Conservation (phyloP, 2,329 filamentous ascomycete species). For the Beauveria medogensis region DNA sequence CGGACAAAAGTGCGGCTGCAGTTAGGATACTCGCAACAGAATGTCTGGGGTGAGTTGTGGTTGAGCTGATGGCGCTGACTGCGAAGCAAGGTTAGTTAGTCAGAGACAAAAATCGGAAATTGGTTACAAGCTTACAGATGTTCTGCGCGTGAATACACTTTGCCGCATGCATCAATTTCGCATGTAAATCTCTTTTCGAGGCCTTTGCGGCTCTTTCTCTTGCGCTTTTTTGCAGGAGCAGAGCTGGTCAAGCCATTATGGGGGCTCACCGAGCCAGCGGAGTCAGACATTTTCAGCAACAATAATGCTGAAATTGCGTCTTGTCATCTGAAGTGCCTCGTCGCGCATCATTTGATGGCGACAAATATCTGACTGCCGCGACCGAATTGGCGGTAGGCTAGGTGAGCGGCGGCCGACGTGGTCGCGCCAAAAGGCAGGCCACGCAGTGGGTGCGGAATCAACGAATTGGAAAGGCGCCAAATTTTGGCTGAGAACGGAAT, state of each 20-base stretch:
- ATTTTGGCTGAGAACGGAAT: too few species aligned
- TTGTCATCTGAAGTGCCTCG: neutral
- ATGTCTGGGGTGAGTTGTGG: conserved; percentile 92
- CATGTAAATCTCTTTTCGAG: conserved; percentile 80
- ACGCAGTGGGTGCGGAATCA: neutral
- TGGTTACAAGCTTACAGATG: conserved; percentile 61
- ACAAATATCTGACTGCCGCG: neutral
- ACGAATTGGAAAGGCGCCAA: neutral
- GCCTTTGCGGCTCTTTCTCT: conserved; percentile 66
- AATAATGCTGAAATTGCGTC: conserved; percentile 16
- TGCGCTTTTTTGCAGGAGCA: conserved; percentile 32
- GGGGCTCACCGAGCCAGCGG: conserved; percentile 46
- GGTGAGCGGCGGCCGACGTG: neutral
- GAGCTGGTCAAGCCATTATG: conserved; percentile 23
- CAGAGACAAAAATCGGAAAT: conserved; percentile 13
- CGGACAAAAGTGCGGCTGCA: conserved; percentile 88
- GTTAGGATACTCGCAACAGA: conserved; percentile 84
- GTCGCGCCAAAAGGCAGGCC: neutral
- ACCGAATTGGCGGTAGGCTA: neutral
- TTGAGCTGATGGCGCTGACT: conserved; percentile 89
- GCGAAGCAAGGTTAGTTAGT: conserved; percentile 17
- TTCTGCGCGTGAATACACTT: conserved; percentile 93
- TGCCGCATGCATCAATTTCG: conserved; percentile 78
- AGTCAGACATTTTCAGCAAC: conserved; percentile 35
- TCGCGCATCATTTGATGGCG: neutral